Base-by-base conservation (phyloP, 2,329 filamentous ascomycete genomes). In the Aspergillus latus region DNA sequence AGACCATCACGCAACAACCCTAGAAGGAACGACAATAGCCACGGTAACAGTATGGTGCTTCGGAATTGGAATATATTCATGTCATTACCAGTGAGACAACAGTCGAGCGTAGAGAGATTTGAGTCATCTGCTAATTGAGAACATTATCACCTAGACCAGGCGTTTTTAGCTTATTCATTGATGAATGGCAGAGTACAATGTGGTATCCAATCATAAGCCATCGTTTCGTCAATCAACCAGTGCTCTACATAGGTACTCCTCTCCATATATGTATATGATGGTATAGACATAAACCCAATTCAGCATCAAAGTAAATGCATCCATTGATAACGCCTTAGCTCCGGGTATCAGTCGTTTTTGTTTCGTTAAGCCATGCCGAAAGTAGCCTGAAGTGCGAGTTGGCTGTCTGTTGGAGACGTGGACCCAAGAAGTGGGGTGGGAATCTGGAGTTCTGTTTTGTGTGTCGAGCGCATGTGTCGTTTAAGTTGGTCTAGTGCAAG, bases 401-500 rank as follows among this genome's bases (percentile, higher is more conserved):
- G 42, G 21, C 47, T 43, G 21, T 52, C 50, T 29, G 16, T 28
- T 30, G 43, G 34, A 39, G 50, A 52, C 30, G 13, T 37, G 10
- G 34, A 11, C 7, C 32, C 42, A 43, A 52, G 34, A 26, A 52
- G n/a, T 9, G 15, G 32, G 54, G 37, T 45, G 42, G 45, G 36
- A 28, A 45, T 44, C 15, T 40, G 42, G 36, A n/a, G 16, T 49
- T 47, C 44, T 26, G 49, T 61, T 74, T 52, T 75, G 48, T 76
- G 73, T 0, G 73, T 74, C 16, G 71, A 71, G 52, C 64, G 66
- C 37, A 72, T 61, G 53, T 76, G 73, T 39, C 73, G 72, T 66
- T 76, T 76, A 6, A 76, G 56, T 69, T 76, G 73, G 28, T 76
- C 73, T 76, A 40, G 30, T n/a, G 54, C 42, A 26, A 4, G 62